Evolutionary conservation across 2,329 filamentous ascomycete genomes (phyloP).

Genomic region (Hypoxylon sp.): DNA sequence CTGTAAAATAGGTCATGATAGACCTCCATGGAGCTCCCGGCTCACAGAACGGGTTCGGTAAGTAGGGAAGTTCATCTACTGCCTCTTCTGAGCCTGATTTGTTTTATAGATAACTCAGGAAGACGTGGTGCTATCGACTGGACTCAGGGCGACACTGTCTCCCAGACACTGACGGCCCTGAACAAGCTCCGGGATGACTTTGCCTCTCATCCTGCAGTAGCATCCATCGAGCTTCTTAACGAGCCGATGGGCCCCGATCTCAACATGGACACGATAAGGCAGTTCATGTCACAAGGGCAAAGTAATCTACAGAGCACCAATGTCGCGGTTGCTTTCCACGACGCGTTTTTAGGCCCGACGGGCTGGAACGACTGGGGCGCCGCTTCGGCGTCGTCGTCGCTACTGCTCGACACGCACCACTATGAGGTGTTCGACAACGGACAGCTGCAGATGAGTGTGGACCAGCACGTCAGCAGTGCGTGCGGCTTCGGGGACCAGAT

Average conservation of each 20-base stretch:
- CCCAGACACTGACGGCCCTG: conserved; percentile 59
- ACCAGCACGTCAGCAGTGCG: conserved; percentile 72
- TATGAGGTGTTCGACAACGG: conserved; percentile 80
- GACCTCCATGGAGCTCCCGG: conserved; percentile 65
- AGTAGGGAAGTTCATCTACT: conserved; percentile 48
- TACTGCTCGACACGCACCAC: conserved; percentile 80
- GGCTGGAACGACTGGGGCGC: conserved; percentile 76
- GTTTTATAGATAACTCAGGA: conserved; percentile 45
- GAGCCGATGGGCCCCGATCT: conserved; percentile 69
- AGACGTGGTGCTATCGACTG: conserved; percentile 51
- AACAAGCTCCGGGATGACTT: conserved; percentile 57
- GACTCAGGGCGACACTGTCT: conserved; percentile 35
- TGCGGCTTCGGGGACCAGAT: conserved; percentile 74
- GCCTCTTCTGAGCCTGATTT: not conserved
- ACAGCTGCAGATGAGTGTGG: conserved; percentile 70
- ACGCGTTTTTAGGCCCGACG: conserved; percentile 75
- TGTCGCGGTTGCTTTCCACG: conserved; percentile 70
- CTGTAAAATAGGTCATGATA: conserved; percentile 61
- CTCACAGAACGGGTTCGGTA: conserved; percentile 69
- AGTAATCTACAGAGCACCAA: conserved; percentile 63
- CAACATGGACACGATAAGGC: conserved; percentile 59
- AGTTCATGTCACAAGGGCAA: conserved; percentile 22
- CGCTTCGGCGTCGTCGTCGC: conserved; percentile 59
- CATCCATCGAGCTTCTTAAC: conserved; percentile 73
- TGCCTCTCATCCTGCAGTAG: conserved; percentile 57